A percentile compares a stretch with the other conserved stretches of the same genome.
Conservation (phyloP, 2,329 filamentous ascomycete species). For the Aspergillus pseudoviridinutans region DNA sequence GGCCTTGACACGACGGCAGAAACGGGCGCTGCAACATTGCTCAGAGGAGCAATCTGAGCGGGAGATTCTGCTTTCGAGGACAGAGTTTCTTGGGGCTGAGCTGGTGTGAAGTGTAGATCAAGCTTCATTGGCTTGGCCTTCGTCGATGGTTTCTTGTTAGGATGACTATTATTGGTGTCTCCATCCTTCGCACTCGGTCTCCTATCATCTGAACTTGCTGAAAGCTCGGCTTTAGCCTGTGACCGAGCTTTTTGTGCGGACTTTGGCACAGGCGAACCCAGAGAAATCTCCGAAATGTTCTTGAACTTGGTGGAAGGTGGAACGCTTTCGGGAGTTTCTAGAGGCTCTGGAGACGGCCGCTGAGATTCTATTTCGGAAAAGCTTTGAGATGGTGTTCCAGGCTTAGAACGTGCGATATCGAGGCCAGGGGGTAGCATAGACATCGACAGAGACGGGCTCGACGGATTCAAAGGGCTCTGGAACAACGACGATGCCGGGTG, state of each 20-base stretch:
- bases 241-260: conserved; percentile 25
- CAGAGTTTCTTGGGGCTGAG: conserved; percentile 13
- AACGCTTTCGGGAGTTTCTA: conserved; percentile 17
- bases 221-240: conserved; percentile 19
- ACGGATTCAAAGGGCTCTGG: conserved; percentile 26
- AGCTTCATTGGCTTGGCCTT: conserved; percentile 35
- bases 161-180: conserved; percentile 2
- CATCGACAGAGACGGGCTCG: conserved; percentile 28
- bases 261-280: conserved; percentile 40
- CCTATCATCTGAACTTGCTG: conserved; percentile 15
- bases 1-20: conserved; percentile 45
- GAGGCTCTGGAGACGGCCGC: conserved; percentile 24
- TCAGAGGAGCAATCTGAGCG: conserved; percentile 14
- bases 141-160: conserved; percentile 4
- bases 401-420: conserved; percentile 19
- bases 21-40: conserved; percentile 25
- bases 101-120: conserved; percentile 22
- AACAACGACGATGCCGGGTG: conserved; percentile 35
- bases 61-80: conserved; percentile 23
- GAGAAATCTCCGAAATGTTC: conserved; percentile 35
- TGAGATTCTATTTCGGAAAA: conserved; percentile 20
- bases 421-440: conserved; percentile 28
- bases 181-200: conserved; percentile 7
- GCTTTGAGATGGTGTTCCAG: conserved; percentile 28
- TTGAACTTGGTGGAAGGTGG: conserved; percentile 22